A percentile compares a stretch with the other conserved stretches of the same genome.
phyloP scores from a whole-genome alignment of 139 green algal genomes.

The Auxenochlorella protothecoides region DNA sequence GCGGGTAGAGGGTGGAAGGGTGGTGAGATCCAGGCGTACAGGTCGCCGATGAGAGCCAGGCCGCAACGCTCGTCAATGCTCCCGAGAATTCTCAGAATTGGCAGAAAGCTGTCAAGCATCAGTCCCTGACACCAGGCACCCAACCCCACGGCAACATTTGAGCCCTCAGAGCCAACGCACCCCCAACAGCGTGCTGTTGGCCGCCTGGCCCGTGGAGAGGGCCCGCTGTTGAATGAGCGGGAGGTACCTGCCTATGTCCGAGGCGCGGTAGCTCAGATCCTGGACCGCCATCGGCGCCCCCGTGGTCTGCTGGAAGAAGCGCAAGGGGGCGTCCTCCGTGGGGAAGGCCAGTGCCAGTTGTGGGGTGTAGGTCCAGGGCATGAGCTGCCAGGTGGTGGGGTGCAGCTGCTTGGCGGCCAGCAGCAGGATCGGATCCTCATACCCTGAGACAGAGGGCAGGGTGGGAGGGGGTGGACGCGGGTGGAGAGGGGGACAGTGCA shows the following conservation, averaged over 20 bases:
- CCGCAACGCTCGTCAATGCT: too few species aligned
- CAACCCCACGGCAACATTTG: not conserved
- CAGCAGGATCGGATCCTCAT: conserved; percentile 21
- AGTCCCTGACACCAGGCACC: not conserved
- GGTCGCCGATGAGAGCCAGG: not conserved
- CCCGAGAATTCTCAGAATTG: too few species aligned
- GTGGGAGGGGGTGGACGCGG: too few species aligned
- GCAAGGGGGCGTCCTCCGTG: not conserved
- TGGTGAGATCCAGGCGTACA: not conserved
- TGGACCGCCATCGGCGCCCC: not conserved
- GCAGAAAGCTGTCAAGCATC: not conserved
- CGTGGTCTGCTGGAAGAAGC: conserved; percentile 9
- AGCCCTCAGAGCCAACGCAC: not conserved
- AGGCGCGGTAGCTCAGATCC: conserved; percentile 6
- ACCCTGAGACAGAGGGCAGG: conserved; percentile 7
- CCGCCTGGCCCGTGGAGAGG: conserved; percentile 10
- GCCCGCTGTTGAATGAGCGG: conserved; percentile 20
- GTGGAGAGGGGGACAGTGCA: not conserved
- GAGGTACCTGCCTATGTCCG: conserved; percentile 12
- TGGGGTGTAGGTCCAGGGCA: conserved; percentile 13
- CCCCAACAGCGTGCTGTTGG: conserved; percentile 1
- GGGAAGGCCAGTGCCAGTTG: conserved; percentile 3
- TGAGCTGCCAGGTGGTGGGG: not conserved
- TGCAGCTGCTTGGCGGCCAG: not conserved
- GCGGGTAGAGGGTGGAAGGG: not conserved